These are phyloP conservation scores for Pestalotiopsis sp. DNA, from an alignment of 2,329 filamentous ascomycete species.

Conservation along the genomic window DNA sequence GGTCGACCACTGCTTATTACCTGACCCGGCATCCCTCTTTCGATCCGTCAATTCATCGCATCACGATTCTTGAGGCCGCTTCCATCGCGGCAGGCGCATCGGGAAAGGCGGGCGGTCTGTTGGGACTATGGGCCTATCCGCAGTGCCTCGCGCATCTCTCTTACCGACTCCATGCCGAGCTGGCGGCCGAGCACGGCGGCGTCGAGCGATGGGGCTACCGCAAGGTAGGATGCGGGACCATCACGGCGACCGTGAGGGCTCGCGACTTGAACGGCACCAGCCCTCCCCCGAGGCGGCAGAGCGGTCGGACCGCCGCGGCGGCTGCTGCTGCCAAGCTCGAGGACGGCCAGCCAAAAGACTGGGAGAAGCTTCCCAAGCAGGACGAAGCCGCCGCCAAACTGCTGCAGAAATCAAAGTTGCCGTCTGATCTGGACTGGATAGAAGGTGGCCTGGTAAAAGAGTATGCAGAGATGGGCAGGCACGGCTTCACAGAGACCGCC, in stretches of 20 bases:
- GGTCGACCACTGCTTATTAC: slow-evolving; percentile 88
- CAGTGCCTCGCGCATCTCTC: slow-evolving; percentile 81
- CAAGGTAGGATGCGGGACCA: slow-evolving; percentile 70
- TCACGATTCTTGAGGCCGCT: slow-evolving; percentile 86
- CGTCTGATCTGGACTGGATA: slow-evolving; percentile 84
- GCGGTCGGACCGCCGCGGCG: slow-evolving; percentile 6
- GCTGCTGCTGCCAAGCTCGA: slow-evolving; percentile 16
- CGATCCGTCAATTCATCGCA: slow-evolving; percentile 71
- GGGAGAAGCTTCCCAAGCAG: slow-evolving; percentile 66
- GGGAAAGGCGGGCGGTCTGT: slow-evolving; percentile 89
- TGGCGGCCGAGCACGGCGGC: slow-evolving; percentile 84
- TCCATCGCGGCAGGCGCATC: slow-evolving; percentile 88
- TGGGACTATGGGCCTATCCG: slow-evolving; percentile 92
- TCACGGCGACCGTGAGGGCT: slow-evolving; percentile 38
- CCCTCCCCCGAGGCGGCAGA: slow-evolving; percentile 24
- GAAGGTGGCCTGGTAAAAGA: slow-evolving; percentile 64
- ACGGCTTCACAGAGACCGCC: slow-evolving; percentile 74
- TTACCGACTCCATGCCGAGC: slow-evolving; percentile 78
- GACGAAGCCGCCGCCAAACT: slow-evolving; percentile 49
- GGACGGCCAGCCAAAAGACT: slow-evolving; percentile 43
- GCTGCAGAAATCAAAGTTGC: slow-evolving; percentile 63
- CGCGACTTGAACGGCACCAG: slow-evolving; percentile 37
- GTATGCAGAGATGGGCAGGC: slow-evolving; percentile 80
- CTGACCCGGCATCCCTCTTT: slow-evolving; percentile 84
- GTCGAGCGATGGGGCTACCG: slow-evolving; percentile 85